Conservation (phyloP, 345 rosid genomes). For the Combretum micranthum region DNA sequence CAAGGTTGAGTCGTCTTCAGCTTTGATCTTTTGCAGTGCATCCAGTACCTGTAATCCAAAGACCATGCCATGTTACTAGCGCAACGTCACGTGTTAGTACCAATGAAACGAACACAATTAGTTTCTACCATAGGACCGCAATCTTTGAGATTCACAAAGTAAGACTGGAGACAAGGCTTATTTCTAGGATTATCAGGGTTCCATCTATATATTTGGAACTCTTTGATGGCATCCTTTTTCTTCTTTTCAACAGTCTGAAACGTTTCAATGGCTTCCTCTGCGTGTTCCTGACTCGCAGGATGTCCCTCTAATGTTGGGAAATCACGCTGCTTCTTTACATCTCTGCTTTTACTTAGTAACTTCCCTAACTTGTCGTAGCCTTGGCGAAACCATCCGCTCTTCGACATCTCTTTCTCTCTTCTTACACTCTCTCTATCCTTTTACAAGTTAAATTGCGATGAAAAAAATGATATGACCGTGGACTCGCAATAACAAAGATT, state of each 20-base stretch:
- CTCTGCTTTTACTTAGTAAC: slow-evolving; percentile 7
- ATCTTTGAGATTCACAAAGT: slow-evolving; percentile 37
- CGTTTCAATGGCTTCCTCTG: slow-evolving; percentile 33
- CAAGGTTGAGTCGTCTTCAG: slow-evolving; percentile 54
- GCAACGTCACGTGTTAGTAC: too few species aligned
- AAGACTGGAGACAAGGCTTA: slow-evolving; percentile 61
- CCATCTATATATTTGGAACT: slow-evolving; percentile 65
- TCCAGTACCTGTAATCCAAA: slow-evolving; percentile 43
- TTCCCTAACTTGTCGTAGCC: slow-evolving; percentile 14
- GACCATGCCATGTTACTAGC: neutral
- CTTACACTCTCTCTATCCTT: neutral
- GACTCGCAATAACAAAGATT: too few species aligned
- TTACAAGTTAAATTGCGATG: too few species aligned
- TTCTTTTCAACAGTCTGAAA: slow-evolving; percentile 11
- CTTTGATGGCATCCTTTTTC: slow-evolving; percentile 28
- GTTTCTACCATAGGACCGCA: slow-evolving; percentile 50
- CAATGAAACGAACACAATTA: neutral
- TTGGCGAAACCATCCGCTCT: slow-evolving; percentile 17
- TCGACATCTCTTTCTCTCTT: slow-evolving; percentile 14
- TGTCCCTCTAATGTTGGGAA: slow-evolving; percentile 39
- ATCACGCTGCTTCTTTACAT: slow-evolving; percentile 17
- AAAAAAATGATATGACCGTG: too few species aligned
- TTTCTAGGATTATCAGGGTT: slow-evolving; percentile 39
- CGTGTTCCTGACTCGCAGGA: slow-evolving; percentile 36
- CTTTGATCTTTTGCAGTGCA: slow-evolving; percentile 60